A percentile compares a stretch with the other conserved stretches of the same genome.
These are phyloP conservation scores for Gaultheria prostrata DNA, from an alignment of 148 eudicot species.

Conservation along the genomic window DNA sequence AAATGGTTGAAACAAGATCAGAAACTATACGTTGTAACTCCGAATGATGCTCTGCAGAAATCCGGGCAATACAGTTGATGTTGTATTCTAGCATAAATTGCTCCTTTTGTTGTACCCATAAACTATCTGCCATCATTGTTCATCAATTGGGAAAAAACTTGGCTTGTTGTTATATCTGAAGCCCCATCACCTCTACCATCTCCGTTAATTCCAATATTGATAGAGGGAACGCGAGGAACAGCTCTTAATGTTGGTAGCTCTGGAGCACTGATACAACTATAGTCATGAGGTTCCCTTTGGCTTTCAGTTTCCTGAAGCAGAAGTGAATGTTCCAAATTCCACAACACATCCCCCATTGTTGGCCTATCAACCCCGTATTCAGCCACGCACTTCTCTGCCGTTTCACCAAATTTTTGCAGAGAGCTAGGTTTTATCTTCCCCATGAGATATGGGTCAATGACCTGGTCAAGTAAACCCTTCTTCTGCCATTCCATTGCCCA, in stretches of 20 bases:
- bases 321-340: conserved; percentile 86
- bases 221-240: conserved; percentile 27
- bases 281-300: conserved; percentile 26
- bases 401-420: conserved; percentile 71
- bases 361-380: conserved; percentile 95
- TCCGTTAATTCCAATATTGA: conserved; percentile 17
- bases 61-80: neutral
- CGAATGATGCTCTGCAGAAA: neutral
- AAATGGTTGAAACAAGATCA: neutral
- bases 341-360: conserved; percentile 87
- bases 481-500: conserved; percentile 81
- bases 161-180: conserved; percentile 49
- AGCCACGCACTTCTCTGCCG: conserved; percentile 87
- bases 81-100: neutral
- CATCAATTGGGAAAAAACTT: conserved; percentile 82
- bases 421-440: conserved; percentile 59
- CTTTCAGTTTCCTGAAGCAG: conserved; percentile 64
- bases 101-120: neutral
- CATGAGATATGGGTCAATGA: conserved; percentile 56
- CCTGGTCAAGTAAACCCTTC: conserved; percentile 60
- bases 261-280: conserved; percentile 18
- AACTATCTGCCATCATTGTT: conserved; percentile 67
- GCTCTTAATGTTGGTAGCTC: conserved; percentile 32
- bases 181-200: conserved; percentile 33
- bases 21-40: conserved; percentile 9